Conservation (phyloP, 2,329 filamentous ascomycete genomes). For the Thielaviopsis euricoi region DNA sequence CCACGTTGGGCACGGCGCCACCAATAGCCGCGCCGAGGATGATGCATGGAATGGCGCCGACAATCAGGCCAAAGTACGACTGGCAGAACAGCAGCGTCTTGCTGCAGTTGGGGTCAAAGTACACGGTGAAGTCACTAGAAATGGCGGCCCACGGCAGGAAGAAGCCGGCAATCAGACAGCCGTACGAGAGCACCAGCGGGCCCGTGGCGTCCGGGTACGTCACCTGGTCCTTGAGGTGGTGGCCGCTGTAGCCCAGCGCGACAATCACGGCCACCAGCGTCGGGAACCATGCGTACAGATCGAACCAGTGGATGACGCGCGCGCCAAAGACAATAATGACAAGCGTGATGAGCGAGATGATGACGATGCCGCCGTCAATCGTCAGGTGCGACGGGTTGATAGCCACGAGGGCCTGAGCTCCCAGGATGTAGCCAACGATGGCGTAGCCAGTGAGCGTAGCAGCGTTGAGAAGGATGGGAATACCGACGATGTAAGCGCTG, state of each 20-base stretch:
- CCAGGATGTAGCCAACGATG: constrained; percentile 30
- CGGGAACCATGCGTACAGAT: constrained; percentile 30
- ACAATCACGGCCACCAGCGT: constrained; percentile 25
- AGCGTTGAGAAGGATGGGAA: constrained; percentile 25
- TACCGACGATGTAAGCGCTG: constrained; percentile 13
- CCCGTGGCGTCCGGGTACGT: constrained; percentile 14
- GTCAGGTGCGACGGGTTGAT: constrained; percentile 22
- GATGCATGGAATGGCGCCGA: constrained; percentile 16
- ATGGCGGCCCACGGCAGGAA: constrained; percentile 26
- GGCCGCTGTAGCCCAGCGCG: constrained; percentile 23
- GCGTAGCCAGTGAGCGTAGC: constrained; percentile 31
- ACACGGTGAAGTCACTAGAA: constrained; percentile 25
- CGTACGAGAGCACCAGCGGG: constrained; percentile 19
- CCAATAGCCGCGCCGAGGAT: constrained; percentile 22
- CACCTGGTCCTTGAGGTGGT: constrained; percentile 22
- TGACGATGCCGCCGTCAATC: constrained; percentile 30
- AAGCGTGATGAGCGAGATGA: constrained; percentile 28
- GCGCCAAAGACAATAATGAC: constrained; percentile 32
- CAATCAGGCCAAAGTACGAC: constrained; percentile 7
- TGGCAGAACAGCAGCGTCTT: constrained; percentile 6
- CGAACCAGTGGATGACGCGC: constrained; percentile 27
- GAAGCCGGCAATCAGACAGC: constrained; percentile 25
- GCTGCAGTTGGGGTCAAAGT: constrained; percentile 15
- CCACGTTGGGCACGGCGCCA: constrained; percentile 14
- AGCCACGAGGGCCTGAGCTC: constrained; percentile 26